Evolutionary conservation across 2,329 filamentous ascomycete genomes (phyloP).

Genomic region (Colletotrichum lini): DNA sequence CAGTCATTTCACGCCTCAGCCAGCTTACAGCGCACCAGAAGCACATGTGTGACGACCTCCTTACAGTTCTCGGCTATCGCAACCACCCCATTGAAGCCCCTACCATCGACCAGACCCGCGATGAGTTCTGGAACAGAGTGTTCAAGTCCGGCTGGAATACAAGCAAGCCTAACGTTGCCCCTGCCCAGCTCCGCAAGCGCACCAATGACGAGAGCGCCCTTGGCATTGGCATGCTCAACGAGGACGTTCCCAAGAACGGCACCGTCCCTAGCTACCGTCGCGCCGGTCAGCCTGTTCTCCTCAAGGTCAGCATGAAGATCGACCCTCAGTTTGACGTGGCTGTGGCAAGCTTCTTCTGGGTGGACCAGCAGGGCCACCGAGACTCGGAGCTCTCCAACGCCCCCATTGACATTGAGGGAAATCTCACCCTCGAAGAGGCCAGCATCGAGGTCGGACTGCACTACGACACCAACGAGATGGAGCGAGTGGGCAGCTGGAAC

Average conservation of each 20-base stretch:
- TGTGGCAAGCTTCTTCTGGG: constrained; percentile 27
- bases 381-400: constrained; percentile 3
- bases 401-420: constrained; percentile 22
- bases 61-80: not conserved
- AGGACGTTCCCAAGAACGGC: constrained; percentile 21
- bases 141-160: constrained; percentile 29
- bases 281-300: constrained; percentile 13
- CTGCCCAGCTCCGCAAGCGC: constrained; percentile 9
- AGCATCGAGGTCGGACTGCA: constrained; percentile 10
- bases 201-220: constrained; percentile 29
- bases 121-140: constrained; percentile 19
- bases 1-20: constrained; percentile 1
- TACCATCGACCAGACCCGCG: constrained; percentile 3
- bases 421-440: constrained; percentile 6
- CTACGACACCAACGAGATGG: constrained; percentile 30
- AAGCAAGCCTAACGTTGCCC: not conserved
- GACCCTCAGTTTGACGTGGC: not conserved
- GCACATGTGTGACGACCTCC: constrained; percentile 27
- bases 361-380: constrained; percentile 27
- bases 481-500: constrained; percentile 28
- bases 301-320: constrained; percentile 27
- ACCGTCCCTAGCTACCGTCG: constrained; percentile 23
- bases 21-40: constrained; percentile 1
- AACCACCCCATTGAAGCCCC: constrained; percentile 12
- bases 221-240: constrained; percentile 26